Conservation (phyloP, 2,329 filamentous ascomycete species). For the Botrytis aclada region DNA sequence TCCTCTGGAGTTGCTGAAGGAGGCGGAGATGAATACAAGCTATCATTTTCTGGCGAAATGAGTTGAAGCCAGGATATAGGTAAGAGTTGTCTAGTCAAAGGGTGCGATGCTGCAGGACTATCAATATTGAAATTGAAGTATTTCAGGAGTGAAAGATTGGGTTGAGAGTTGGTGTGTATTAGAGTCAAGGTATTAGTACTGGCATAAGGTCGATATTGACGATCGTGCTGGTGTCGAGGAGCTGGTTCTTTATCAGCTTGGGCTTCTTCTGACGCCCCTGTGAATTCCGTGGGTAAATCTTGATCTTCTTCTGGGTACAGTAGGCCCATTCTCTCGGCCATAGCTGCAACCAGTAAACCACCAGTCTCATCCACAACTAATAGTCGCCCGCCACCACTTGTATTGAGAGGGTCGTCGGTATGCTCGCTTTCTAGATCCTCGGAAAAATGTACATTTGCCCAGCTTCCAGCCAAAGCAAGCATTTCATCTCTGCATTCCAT, state of each 20-base stretch:
- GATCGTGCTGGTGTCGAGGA: conserved; percentile 15
- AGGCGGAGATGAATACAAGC: conserved; percentile 67
- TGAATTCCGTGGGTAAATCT: conserved; percentile 9
- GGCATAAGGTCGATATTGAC: conserved; percentile 26
- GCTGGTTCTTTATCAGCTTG: conserved; percentile 15
- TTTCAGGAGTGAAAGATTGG: conserved; percentile 81
- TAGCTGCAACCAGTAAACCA: conserved; percentile 63
- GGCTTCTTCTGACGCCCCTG: conserved; percentile 14
- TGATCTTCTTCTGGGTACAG: conserved; percentile 44
- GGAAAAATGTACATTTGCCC: conserved; percentile 79
- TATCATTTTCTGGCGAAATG: conserved; percentile 70
- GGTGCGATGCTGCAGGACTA: conserved; percentile 57
- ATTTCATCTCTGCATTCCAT: conserved; percentile 85
- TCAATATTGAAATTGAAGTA: conserved; percentile 83
- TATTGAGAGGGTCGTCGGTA: conserved; percentile 7
- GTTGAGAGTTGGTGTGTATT: conserved; percentile 77
- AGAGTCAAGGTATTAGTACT: conserved; percentile 70
- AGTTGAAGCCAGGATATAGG: conserved; percentile 91
- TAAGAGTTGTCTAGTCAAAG: conserved; percentile 77
- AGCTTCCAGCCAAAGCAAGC: conserved; percentile 77
- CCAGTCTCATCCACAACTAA: conserved; percentile 69
- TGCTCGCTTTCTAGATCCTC: conserved; percentile 22
- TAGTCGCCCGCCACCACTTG: conserved; percentile 50
- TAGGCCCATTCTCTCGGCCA: conserved; percentile 69
- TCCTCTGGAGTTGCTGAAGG: conserved; percentile 55